Evolutionary conservation across 768 basidiomycete species (phyloP).

Genomic region (Leucosporidium yakuticum): DNA sequence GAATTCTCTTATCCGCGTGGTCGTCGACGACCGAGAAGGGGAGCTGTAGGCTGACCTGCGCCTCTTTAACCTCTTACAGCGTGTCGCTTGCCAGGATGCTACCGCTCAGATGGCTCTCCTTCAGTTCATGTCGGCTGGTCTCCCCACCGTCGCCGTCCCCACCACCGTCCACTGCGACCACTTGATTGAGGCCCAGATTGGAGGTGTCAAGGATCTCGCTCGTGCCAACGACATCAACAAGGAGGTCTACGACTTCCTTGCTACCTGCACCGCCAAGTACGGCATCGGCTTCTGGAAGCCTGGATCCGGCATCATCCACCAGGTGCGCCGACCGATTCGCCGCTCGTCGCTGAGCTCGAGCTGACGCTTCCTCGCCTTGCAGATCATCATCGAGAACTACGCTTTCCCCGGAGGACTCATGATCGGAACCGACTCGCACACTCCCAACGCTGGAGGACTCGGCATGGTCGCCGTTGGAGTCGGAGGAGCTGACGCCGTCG

Average conservation of each 20-base stretch:
- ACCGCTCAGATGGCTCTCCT: conserved; percentile 89
- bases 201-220: conserved; percentile 86
- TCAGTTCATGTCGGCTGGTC: conserved; percentile 99
- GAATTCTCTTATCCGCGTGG: background rate
- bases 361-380: conserved; percentile 54
- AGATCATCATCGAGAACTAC: conserved; percentile 96
- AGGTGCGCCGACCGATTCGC: conserved; percentile 4
- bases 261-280: conserved; percentile 86
- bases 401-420: conserved; percentile 98
- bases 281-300: conserved; percentile 99
- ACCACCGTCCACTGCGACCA: conserved; percentile 99
- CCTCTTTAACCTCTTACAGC: conserved; percentile 43
- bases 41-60: background rate
- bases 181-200: conserved; percentile 93
- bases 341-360: background rate
- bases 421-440: conserved; percentile 99
- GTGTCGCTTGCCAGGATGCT: conserved; percentile 51
- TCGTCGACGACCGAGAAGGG: background rate
- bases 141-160: conserved; percentile 94
- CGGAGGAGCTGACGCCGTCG: conserved; percentile 97
- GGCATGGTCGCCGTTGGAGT: conserved; percentile 99
- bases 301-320: conserved; percentile 86
- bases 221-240: conserved; percentile 89
- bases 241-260: conserved; percentile 99
- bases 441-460: conserved; percentile 97